Evolutionary conservation across 1,284 basidiomycete species (phyloP).

Genomic region (Grifola frondosa): DNA sequence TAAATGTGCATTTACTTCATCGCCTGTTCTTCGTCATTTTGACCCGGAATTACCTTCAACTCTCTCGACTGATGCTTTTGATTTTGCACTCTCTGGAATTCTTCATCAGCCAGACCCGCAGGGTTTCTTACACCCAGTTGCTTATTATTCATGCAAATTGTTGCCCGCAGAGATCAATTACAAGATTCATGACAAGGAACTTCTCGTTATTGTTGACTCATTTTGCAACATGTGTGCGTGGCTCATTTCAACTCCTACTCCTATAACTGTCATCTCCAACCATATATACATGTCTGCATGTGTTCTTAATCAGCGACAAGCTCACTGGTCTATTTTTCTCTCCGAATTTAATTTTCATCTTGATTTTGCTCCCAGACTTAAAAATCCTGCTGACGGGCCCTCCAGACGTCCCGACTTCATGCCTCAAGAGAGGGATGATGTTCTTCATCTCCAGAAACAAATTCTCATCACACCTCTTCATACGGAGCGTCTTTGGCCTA

Average conservation of each 20-base stretch:
- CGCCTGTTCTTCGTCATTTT: conserved; percentile 34
- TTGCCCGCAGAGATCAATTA: conserved; percentile 26
- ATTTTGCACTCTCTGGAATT: conserved; percentile 29
- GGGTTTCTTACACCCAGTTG: conserved; percentile 31
- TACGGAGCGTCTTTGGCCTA: conserved; percentile 22
- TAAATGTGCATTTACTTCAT: conserved; percentile 27
- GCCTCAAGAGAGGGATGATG: conserved; percentile 34
- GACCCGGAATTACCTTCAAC: conserved; percentile 24
- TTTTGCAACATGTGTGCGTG: conserved; percentile 33
- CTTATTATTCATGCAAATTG: conserved; percentile 33
- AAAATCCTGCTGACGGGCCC: conserved; percentile 37
- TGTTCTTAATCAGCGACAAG: conserved; percentile 39
- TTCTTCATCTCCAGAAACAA: conserved; percentile 11
- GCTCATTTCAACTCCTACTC: conserved; percentile 28
- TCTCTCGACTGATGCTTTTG: conserved; percentile 28
- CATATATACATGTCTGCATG: conserved; percentile 35
- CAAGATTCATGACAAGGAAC: conserved; percentile 33
- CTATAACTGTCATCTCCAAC: conserved; percentile 30
- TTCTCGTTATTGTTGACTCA: conserved; percentile 35
- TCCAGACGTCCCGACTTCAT: conserved; percentile 33
- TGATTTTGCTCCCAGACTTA: conserved; percentile 27
- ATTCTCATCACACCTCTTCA: conserved; percentile 25
- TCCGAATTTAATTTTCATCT: conserved; percentile 35
- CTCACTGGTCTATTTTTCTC: conserved; percentile 38
- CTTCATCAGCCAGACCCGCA: conserved; percentile 29